phyloP scores from a whole-genome alignment of 805 yeast species.

The Yarrowia sp. region DNA sequence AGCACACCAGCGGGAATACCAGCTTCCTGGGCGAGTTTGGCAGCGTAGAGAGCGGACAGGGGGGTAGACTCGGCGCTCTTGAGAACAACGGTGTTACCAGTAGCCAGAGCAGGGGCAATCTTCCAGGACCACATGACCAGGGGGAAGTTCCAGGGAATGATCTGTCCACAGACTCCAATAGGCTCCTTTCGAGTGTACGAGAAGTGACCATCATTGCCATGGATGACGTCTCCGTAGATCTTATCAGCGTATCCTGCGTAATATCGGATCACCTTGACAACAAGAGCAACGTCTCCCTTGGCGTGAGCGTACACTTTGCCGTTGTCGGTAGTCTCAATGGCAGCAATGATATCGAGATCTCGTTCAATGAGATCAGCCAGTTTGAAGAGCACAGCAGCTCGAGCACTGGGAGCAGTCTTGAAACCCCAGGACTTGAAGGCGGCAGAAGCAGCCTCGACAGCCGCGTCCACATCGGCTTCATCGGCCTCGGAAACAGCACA shows the following conservation, averaged over 20 bases:
- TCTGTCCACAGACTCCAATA: slow-evolving; percentile 69
- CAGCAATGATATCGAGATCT: slow-evolving; percentile 73
- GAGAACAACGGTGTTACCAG: slow-evolving; percentile 75
- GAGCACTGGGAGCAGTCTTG: slow-evolving; percentile 63
- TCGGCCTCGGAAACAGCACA: slow-evolving; percentile 73
- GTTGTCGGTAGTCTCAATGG: slow-evolving; percentile 86
- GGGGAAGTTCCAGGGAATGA: slow-evolving; percentile 79
- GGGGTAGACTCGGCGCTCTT: slow-evolving; percentile 82
- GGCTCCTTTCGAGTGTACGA: slow-evolving; percentile 77
- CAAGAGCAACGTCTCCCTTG: slow-evolving; percentile 59
- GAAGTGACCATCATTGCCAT: slow-evolving; percentile 63
- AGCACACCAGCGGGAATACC: slow-evolving; percentile 81
- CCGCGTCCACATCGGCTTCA: slow-evolving; percentile 76
- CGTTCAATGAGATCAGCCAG: slow-evolving; percentile 82
- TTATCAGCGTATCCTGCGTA: slow-evolving; percentile 81
- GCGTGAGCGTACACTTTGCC: slow-evolving; percentile 68
- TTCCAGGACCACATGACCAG: slow-evolving; percentile 80
- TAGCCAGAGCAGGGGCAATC: slow-evolving; percentile 81
- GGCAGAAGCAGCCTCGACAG: slow-evolving; percentile 82
- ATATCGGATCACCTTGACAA: slow-evolving; percentile 64
- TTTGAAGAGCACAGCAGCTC: slow-evolving; percentile 68
- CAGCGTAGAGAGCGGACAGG: slow-evolving; percentile 67
- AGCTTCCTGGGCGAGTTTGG: slow-evolving; percentile 63
- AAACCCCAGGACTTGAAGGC: slow-evolving; percentile 79
- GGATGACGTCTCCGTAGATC: slow-evolving; percentile 60